phyloP scores from a whole-genome alignment of 129 eudicot species.

The Arctium lappa region DNA sequence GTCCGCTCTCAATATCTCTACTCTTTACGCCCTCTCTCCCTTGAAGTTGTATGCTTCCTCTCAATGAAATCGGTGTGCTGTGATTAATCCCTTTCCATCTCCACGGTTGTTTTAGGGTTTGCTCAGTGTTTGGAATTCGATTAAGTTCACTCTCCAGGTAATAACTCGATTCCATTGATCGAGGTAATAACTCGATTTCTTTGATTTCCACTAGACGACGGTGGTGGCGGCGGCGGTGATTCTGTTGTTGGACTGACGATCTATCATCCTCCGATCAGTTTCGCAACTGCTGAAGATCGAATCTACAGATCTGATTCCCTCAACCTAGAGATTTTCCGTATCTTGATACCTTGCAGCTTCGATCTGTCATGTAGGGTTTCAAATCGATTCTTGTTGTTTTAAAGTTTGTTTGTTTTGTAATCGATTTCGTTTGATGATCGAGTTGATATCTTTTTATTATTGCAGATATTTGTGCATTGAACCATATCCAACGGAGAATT shows the following conservation, averaged over 20 bases:
- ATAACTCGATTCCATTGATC: too few species aligned
- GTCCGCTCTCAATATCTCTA: too few species aligned
- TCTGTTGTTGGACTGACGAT: neutral
- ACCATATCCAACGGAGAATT: conserved; percentile 51
- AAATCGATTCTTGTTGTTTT: neutral
- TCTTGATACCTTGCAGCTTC: conserved; percentile 44
- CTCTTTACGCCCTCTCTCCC: too few species aligned
- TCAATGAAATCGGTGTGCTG: too few species aligned
- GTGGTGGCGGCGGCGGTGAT: neutral
- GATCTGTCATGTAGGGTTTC: conserved; percentile 40
- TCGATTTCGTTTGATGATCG: neutral
- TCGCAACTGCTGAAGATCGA: conserved; percentile 54
- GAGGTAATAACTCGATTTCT: too few species aligned
- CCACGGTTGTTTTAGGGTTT: too few species aligned
- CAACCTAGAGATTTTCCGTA: conserved; percentile 47
- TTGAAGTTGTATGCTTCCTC: too few species aligned
- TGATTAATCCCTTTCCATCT: too few species aligned
- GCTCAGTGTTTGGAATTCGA: too few species aligned
- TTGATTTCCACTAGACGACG: neutral
- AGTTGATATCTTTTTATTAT: neutral
- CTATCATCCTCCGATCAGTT: conserved; percentile 41
- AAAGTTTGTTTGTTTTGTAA: neutral
- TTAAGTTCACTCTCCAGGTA: too few species aligned
- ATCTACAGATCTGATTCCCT: conserved; percentile 68
- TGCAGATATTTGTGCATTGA: conserved; percentile 59